A percentile compares a stretch with the other conserved stretches of the same genome.
These are phyloP conservation scores for Aspergillus novofumigatus DNA, from an alignment of 2,329 filamentous ascomycete species.

Conservation along the genomic window DNA sequence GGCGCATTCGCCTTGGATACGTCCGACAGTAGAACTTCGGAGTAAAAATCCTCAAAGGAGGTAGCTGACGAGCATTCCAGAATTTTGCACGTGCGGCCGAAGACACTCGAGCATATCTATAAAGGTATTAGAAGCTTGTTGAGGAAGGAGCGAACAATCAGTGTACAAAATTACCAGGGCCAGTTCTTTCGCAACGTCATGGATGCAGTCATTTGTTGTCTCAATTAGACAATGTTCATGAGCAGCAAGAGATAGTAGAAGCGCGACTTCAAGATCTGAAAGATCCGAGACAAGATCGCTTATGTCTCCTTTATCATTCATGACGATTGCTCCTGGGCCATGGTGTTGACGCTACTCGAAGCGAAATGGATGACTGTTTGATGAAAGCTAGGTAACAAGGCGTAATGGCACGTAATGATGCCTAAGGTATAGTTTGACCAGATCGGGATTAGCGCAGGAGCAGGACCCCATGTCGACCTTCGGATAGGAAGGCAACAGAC, in stretches of 20 bases:
- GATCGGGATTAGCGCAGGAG: background rate
- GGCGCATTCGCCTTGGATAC: constrained; percentile 13
- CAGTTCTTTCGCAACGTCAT: constrained; percentile 70
- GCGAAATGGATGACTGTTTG: background rate
- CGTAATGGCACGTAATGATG: background rate
- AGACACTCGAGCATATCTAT: constrained; percentile 65
- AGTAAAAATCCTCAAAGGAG: constrained; percentile 76
- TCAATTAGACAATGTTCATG: constrained; percentile 87
- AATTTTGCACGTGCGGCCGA: constrained; percentile 66
- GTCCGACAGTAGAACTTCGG: constrained; percentile 57
- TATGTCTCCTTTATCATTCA: constrained; percentile 39
- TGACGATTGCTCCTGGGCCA: constrained; percentile 1
- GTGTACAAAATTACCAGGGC: constrained; percentile 52
- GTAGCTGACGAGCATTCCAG: constrained; percentile 69
- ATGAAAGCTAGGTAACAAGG: background rate
- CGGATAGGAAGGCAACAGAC: background rate
- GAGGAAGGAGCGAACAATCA: background rate
- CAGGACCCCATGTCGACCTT: background rate
- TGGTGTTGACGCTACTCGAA: constrained; percentile 1
- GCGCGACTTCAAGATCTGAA: constrained; percentile 82
- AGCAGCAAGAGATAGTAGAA: constrained; percentile 74
- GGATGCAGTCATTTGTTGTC: constrained; percentile 58
- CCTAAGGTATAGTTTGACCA: background rate
- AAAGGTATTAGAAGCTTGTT: background rate
- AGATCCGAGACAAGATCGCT: constrained; percentile 70